phyloP scores from a whole-genome alignment of 176 grass and related monocot species.

The Urochloa ruziziensis region DNA sequence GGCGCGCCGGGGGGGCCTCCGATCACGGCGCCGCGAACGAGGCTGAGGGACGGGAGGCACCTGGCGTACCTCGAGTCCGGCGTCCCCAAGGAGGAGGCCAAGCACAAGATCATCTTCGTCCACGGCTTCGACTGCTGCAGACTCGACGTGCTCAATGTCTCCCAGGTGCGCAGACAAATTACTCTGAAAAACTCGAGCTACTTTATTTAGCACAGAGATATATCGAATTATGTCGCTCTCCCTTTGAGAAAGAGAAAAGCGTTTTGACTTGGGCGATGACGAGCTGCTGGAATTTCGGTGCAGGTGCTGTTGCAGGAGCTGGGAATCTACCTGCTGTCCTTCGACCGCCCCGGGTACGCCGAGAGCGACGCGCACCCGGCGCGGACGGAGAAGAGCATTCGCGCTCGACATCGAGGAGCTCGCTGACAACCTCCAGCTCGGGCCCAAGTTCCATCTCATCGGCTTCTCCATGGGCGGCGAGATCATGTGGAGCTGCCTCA shows the following conservation, averaged over 20 bases:
- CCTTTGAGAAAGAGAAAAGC: background rate
- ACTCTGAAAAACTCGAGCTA: background rate
- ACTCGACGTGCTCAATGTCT: constrained; percentile 30
- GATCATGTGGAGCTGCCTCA: constrained; percentile 81
- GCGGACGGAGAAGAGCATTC: constrained; percentile 47
- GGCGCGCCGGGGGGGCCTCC: constrained; percentile 4
- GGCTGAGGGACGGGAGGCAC: constrained; percentile 21
- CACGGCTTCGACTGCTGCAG: constrained; percentile 45
- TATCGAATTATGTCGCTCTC: background rate
- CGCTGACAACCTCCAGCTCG: constrained; percentile 63
- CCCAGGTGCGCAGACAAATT: background rate
- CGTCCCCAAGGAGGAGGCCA: constrained; percentile 40
- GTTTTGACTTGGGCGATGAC: background rate
- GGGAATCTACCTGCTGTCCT: constrained; percentile 23
- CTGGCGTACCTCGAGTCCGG: constrained; percentile 22
- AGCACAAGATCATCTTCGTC: constrained; percentile 45
- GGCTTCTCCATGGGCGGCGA: constrained; percentile 74
- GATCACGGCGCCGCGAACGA: background rate
- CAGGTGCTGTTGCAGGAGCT: constrained; percentile 26
- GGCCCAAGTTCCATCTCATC: constrained; percentile 68
- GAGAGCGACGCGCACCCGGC: constrained; percentile 70
- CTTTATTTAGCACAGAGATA: too few relatives aligned
- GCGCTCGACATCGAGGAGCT: constrained; percentile 67
- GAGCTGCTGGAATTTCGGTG: background rate
- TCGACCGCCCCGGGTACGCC: constrained; percentile 66